A percentile compares a stretch with the other conserved stretches of the same genome.
Conservation (phyloP, 1,139 yeast species). For the Wickerhamomyces sp. region DNA sequence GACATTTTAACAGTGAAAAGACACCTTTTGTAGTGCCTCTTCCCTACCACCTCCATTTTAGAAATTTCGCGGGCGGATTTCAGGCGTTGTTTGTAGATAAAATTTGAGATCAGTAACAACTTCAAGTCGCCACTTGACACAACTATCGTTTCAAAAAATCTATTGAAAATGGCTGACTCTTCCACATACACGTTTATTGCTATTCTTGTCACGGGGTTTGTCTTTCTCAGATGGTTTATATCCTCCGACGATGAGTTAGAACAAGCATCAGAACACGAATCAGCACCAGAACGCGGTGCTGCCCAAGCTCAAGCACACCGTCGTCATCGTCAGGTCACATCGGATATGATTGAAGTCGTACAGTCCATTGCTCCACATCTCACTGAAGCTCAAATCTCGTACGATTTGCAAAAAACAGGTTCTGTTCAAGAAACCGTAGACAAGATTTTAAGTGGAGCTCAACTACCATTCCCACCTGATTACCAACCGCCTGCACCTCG, state of each 20-base stretch:
- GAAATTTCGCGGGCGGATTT: too few relatives aligned
- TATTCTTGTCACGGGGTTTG: constrained; percentile 44
- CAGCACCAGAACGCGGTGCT: constrained; percentile 1
- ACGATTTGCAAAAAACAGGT: constrained; percentile 63
- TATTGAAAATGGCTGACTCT: constrained; percentile 38
- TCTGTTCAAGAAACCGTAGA: constrained; percentile 79
- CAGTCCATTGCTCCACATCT: constrained; percentile 76
- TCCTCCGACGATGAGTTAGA: constrained; percentile 36
- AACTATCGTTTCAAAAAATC: too few relatives aligned
- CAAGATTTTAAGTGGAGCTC: constrained; percentile 56
- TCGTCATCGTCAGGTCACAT: constrained; percentile 54
- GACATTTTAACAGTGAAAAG: too few relatives aligned
- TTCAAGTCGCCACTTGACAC: too few relatives aligned
- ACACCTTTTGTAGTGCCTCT: too few relatives aligned
- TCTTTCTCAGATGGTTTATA: constrained; percentile 58
- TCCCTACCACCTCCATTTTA: too few relatives aligned
- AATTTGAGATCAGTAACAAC: too few relatives aligned
- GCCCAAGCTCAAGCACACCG: constrained; percentile 4
- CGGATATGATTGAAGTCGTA: constrained; percentile 81
- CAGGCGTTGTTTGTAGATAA: too few relatives aligned
- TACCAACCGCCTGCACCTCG: constrained; percentile 19
- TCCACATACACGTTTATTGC: constrained; percentile 49
- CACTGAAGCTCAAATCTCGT: constrained; percentile 62
- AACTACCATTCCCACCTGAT: constrained; percentile 65
- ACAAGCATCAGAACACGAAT: constrained; percentile 9